Percentiles rank a stretch among this genome's conserved stretches.
Evolutionary conservation across 495 filamentous ascomycete genomes (phyloP).

Genomic region (Pyrenula aspistea): DNA sequence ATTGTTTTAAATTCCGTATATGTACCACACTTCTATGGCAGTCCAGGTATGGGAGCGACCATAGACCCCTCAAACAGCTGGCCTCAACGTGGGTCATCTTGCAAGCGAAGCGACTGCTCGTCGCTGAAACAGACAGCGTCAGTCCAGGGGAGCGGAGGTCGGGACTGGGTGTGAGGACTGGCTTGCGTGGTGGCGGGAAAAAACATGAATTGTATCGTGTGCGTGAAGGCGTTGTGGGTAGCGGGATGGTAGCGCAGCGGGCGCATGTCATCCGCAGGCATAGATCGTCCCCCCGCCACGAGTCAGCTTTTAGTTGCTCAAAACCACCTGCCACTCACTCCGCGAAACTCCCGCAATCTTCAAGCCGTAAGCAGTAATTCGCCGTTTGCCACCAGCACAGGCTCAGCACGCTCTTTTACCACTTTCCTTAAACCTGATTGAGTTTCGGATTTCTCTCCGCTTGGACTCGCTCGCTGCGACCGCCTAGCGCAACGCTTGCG

Average conservation of each 20-base stretch:
- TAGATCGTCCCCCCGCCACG: neutral
- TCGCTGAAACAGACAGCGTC: neutral
- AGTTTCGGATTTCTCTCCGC: neutral
- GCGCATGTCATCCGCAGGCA: neutral
- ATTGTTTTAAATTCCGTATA: too few species aligned
- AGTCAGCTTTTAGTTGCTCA: too few species aligned
- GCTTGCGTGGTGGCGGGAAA: neutral
- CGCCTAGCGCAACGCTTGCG: too few species aligned
- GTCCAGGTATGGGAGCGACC: neutral
- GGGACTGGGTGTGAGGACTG: neutral
- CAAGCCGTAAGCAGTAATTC: neutral
- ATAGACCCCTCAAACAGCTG: neutral
- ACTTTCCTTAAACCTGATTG: too few species aligned
- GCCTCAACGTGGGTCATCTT: neutral
- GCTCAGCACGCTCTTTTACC: neutral
- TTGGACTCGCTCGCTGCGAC: too few species aligned
- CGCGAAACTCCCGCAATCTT: too few species aligned
- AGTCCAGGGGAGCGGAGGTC: neutral
- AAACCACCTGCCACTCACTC: too few species aligned
- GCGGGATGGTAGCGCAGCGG: neutral
- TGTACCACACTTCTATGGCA: neutral
- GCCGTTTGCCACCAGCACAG: neutral
- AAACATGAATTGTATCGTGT: neutral
- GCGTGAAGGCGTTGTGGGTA: neutral
- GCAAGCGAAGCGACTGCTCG: neutral